Evolutionary conservation across 2,329 filamentous ascomycete species (phyloP), one percentile per base, ranked within the genome.

Genomic region (Dactylellina drechsleri): DNA sequence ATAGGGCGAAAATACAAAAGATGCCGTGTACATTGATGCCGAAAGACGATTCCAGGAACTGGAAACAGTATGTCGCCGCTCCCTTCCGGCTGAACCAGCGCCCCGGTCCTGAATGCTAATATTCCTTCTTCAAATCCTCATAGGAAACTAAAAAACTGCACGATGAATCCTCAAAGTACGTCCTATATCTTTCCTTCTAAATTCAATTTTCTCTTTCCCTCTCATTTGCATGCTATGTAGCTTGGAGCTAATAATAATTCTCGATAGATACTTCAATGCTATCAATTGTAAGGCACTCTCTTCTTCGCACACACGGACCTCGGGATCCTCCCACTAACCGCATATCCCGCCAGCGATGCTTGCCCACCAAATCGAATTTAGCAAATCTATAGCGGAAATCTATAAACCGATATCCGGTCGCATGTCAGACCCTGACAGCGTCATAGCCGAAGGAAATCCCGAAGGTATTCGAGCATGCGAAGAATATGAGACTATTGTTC

Each of bases 371-470:
- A 98, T 99, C 83, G 94, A 96, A 82, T 99, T 99, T 84, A 97
- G 94, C 79, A 89, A 97, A 84, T 92, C 93, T 78, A 94, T 97
- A 85, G 90, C 91, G 77, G 95, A 99, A 83, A 91, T 99, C 80
- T 99, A 99, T 86, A 96, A 96, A 82, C 95, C 95, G 79, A 99
- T 99, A 80, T 97, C 94, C 66, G 95, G 95, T 66, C 91, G 95
- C 81, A 87, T 96, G 83, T 98, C 94, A 53, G 95, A 99, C 82
- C 95, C 95, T 8, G 90, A 93, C 80, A 91, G 91, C 7, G 87
- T 92, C 77, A 87, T 91, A 65, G 85, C 90, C 52, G 91, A 96
- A 82, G 93, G 93, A 66, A 98, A 97, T 81, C 89, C 91, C 0
- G 95, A 96, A 81, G 95, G 95, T 66, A 98, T 99, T 80, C 87